A percentile compares a stretch with the other conserved stretches of the same genome.
These are phyloP conservation scores for Ehretia macrophylla DNA, from an alignment of 257 asterid genomes.

Conservation along the genomic window DNA sequence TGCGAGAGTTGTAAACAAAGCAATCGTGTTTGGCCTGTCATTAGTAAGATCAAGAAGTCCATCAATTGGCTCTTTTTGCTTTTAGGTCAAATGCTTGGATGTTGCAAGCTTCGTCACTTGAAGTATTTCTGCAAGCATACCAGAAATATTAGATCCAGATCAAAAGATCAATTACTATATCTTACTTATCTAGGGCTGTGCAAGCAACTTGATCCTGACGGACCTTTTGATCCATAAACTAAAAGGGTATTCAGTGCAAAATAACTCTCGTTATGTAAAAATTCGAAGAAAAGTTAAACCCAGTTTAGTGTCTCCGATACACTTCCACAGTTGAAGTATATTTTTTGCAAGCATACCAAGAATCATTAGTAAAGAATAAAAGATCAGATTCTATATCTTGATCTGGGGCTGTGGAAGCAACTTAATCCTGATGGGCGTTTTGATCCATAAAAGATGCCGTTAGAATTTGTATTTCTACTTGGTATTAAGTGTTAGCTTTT, in stretches of 20 bases:
- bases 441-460: too few species aligned
- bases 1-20: constrained; percentile 19
- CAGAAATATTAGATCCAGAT: constrained; percentile 12
- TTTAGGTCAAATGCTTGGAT: constrained; percentile 16
- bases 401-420: too few species aligned
- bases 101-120: constrained; percentile 11
- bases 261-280: too few species aligned
- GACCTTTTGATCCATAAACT: constrained; percentile 7
- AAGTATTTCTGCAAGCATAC: constrained; percentile 19
- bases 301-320: too few species aligned
- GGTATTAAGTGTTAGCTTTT: too few species aligned
- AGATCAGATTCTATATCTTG: too few species aligned
- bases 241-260: not conserved
- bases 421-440: too few species aligned
- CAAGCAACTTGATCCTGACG: constrained; percentile 17
- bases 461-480: too few species aligned
- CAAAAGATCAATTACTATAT: constrained; percentile 22
- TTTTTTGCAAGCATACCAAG: too few species aligned
- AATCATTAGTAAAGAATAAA: too few species aligned
- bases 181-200: constrained; percentile 16
- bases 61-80: constrained; percentile 22
- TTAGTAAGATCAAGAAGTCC: not conserved
- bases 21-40: constrained; percentile 15
- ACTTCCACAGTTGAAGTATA: too few species aligned
- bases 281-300: too few species aligned